phyloP scores from a whole-genome alignment of 2,329 filamentous ascomycete genomes.

The Aspergillus versicolor region DNA sequence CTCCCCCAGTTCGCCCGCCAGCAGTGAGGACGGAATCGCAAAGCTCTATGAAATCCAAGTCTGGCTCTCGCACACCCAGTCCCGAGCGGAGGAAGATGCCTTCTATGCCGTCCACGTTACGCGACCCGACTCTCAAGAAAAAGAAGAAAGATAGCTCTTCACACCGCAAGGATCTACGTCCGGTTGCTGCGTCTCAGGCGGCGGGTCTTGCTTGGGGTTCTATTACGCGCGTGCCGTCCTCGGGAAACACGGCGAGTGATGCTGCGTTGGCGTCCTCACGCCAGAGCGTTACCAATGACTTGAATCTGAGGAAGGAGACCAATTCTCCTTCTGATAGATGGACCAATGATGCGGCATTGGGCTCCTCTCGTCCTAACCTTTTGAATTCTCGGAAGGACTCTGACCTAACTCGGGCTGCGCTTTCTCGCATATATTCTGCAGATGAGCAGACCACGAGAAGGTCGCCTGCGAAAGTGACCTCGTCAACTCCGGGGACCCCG shows the following conservation, averaged over 20 bases:
- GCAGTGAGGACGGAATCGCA: constrained; percentile 27
- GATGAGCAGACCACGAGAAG: constrained; percentile 22
- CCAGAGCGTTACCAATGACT: constrained; percentile 26
- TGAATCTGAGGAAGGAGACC: constrained; percentile 26
- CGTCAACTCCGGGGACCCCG: constrained; percentile 10
- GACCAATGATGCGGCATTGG: not conserved
- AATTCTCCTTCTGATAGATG: constrained; percentile 1
- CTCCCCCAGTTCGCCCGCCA: constrained; percentile 17
- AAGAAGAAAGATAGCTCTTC: constrained; percentile 41
- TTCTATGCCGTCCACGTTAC: constrained; percentile 55
- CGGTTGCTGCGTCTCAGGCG: constrained; percentile 61
- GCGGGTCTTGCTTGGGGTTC: constrained; percentile 62
- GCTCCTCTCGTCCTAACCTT: not conserved
- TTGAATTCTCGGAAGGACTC: not conserved
- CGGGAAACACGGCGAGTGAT: constrained; percentile 29
- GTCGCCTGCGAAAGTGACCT: constrained; percentile 12
- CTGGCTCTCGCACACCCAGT: constrained; percentile 57
- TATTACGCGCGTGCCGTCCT: constrained; percentile 27
- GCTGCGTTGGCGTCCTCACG: constrained; percentile 31
- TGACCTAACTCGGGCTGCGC: not conserved
- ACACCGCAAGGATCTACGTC: constrained; percentile 45
- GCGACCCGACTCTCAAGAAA: constrained; percentile 48
- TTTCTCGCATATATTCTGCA: constrained; percentile 10
- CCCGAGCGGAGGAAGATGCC: constrained; percentile 57
- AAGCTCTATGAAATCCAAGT: constrained; percentile 33